Evolutionary conservation across 805 yeast species (phyloP), one percentile per base, ranked within the genome.

Genomic region (Saturnispora saitoi): DNA sequence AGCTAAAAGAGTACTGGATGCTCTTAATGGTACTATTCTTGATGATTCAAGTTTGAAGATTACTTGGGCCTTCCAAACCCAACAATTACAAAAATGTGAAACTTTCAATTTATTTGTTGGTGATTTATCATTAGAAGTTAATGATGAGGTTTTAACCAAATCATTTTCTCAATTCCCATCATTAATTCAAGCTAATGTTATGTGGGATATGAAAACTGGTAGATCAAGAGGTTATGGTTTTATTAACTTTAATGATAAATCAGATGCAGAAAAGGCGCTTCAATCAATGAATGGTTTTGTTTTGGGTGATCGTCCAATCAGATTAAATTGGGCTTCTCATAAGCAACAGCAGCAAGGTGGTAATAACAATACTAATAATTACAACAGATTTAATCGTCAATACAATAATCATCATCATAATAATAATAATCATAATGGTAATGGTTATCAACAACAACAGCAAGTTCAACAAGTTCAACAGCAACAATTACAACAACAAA

Each of bases 121-220:
- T 50, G 96, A 89, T 62, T 73, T 88, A 56, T 79, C 87, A 36
- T 73, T 83, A 7, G 95, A 89, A 58, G 82, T 89, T 32, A 81
- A 85, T 60, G 96, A 89, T 65, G 95, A 84, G 55, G 61, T 77
- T 15, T 72, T 88, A 53, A 71, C 71, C 45, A 67, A 64, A 40
- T 71, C 83, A 11, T 88, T 88, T 60, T 56, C 69, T 4, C 69
- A 70, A 48, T 84, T 76, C 63, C 70, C 71, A 15, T 75, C 88
- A 1, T 69, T 85, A 58, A 69, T 78, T 42, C 93, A 86, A 63
- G 96, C 95, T 11, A 89, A 88, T 57, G 96, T 88, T 30, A 89
- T 88, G 96, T 88, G 96, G 96, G 96, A 89, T 63, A 86, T 87
- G 95, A 90, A 86, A 63, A 83, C 93, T 24, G 93, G 95, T 39